Evolutionary conservation across 805 yeast species (phyloP).

Genomic region (Kazachstania kunashirensis): DNA sequence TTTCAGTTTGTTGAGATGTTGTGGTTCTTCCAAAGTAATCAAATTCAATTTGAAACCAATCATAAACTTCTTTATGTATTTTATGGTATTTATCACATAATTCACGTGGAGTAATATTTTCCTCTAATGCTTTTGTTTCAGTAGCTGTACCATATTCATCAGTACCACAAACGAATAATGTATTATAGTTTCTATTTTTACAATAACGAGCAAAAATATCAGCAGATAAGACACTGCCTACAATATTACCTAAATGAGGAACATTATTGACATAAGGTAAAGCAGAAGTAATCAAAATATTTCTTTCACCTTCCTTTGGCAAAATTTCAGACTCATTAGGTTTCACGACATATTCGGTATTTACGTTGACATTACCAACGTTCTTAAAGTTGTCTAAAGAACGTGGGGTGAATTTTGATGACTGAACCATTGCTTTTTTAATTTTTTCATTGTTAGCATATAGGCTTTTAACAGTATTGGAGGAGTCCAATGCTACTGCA

Average conservation of each 20-base stretch:
- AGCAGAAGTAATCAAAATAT: constrained; percentile 88
- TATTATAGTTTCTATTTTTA: constrained; percentile 79
- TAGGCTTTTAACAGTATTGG: constrained; percentile 16
- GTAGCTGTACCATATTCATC: constrained; percentile 99
- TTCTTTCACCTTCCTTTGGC: constrained; percentile 67
- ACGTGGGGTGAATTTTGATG: constrained; percentile 32
- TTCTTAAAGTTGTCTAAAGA: constrained; percentile 28
- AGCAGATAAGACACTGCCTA: constrained; percentile 90
- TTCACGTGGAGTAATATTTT: constrained; percentile 76
- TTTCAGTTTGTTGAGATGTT: constrained; percentile 81
- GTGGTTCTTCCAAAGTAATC: constrained; percentile 97
- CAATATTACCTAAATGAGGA: constrained; percentile 95
- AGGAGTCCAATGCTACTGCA: constrained; percentile 37
- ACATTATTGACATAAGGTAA: constrained; percentile 97
- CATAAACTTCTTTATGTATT: constrained; percentile 81
- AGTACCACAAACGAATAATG: constrained; percentile 88
- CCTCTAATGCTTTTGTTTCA: constrained; percentile 95
- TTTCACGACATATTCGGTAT: constrained; percentile 19
- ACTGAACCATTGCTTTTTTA: constrained; percentile 37
- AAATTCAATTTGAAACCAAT: constrained; percentile 94
- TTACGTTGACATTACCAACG: constrained; percentile 32
- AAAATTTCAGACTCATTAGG: constrained; percentile 33
- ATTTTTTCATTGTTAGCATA: constrained; percentile 29
- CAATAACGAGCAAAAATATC: constrained; percentile 88
- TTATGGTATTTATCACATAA: constrained; percentile 85